A percentile compares a stretch with the other conserved stretches of the same genome.
phyloP scores from a whole-genome alignment of 768 basidiomycete species.

The Clavulina sp. region DNA sequence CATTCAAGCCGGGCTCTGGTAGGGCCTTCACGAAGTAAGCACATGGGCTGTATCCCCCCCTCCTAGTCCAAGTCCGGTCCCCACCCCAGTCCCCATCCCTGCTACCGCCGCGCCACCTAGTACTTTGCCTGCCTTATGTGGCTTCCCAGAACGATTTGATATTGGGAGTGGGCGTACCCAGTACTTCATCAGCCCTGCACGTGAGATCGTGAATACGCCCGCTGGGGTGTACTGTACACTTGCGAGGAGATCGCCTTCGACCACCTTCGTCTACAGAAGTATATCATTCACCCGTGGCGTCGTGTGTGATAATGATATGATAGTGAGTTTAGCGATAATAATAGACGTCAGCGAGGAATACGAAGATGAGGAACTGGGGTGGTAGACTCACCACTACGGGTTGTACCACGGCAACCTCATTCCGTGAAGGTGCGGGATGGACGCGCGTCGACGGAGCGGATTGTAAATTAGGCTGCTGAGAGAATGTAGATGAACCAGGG shows the following conservation, averaged over 20 bases:
- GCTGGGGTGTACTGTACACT: constrained; percentile 62
- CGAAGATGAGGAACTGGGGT: not conserved
- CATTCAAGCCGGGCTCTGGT: no score
- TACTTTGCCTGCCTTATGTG: no score
- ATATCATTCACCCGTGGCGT: not conserved
- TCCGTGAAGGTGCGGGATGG: constrained; percentile 79
- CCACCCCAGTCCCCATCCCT: no score
- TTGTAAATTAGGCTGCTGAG: not conserved
- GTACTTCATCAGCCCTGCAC: constrained; percentile 58
- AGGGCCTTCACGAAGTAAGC: no score
- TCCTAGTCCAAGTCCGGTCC: no score
- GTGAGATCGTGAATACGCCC: constrained; percentile 61
- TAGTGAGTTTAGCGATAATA: no score
- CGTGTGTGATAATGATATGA: no score
- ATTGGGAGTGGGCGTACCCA: constrained; percentile 28
- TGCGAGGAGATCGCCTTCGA: constrained; percentile 66
- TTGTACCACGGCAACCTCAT: constrained; percentile 78
- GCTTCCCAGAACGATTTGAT: no score
- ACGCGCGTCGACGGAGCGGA: constrained; percentile 21
- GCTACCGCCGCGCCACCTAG: no score
- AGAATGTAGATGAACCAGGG: no score
- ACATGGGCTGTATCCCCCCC: no score
- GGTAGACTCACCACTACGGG: constrained; percentile 55
- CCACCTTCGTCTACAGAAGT: constrained; percentile 47
- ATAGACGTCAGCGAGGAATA: not conserved